phyloP scores from a whole-genome alignment of 1,139 yeast species.

The Debaryomycetaceae sp. region DNA sequence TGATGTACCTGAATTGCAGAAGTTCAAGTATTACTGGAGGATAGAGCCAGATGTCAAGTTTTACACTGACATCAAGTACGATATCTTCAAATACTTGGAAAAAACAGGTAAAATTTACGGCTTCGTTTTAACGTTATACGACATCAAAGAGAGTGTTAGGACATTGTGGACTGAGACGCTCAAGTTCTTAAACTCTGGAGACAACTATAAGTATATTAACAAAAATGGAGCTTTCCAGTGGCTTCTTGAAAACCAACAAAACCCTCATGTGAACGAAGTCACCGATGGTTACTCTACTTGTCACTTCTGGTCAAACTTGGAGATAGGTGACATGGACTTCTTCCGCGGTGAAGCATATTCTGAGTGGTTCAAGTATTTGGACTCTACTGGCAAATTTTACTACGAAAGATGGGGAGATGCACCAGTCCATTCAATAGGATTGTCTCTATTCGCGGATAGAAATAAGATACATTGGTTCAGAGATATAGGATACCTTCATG shows the following conservation, averaged over 20 bases:
- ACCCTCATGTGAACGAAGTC: slow-evolving; percentile 49
- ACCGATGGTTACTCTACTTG: slow-evolving; percentile 79
- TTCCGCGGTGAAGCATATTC: slow-evolving; percentile 64
- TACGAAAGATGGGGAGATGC: slow-evolving; percentile 95
- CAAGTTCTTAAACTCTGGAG: slow-evolving; percentile 51
- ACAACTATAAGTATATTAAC: slow-evolving; percentile 60
- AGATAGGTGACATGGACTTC: slow-evolving; percentile 78
- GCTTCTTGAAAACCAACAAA: slow-evolving; percentile 63
- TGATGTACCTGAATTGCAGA: slow-evolving; percentile 54
- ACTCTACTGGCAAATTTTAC: slow-evolving; percentile 71
- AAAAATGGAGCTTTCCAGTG: slow-evolving; percentile 62
- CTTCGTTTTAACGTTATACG: slow-evolving; percentile 64
- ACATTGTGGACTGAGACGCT: slow-evolving; percentile 70
- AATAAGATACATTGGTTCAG: slow-evolving; percentile 79
- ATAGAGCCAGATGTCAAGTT: slow-evolving; percentile 74
- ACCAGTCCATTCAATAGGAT: slow-evolving; percentile 77
- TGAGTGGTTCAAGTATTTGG: slow-evolving; percentile 62
- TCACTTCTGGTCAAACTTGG: slow-evolving; percentile 88
- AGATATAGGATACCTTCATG: slow-evolving; percentile 77
- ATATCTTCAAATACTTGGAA: slow-evolving; percentile 72
- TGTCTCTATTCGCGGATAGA: slow-evolving; percentile 71
- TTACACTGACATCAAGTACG: slow-evolving; percentile 67
- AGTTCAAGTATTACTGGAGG: slow-evolving; percentile 67
- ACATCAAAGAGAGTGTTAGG: slow-evolving; percentile 58
- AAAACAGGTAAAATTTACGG: slow-evolving; percentile 65